phyloP scores from a whole-genome alignment of 2,329 filamentous ascomycete genomes.

The Ilyonectria robusta region DNA sequence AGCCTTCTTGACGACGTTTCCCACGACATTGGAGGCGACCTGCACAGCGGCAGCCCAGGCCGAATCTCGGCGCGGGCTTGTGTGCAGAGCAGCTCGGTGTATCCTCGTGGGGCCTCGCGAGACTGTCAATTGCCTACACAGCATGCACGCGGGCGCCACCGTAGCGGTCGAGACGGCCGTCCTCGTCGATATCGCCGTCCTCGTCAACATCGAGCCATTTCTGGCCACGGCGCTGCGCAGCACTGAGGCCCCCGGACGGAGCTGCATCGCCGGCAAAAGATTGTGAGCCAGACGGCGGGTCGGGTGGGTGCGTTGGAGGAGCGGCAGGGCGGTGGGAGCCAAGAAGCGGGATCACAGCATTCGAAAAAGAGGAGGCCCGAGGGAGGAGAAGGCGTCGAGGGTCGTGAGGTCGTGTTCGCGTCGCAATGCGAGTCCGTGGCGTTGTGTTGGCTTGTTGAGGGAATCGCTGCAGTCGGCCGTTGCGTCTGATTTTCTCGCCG shows the following conservation, averaged over 20 bases:
- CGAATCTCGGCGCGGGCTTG: constrained; percentile 65
- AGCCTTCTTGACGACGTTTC: constrained; percentile 74
- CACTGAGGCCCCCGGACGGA: constrained; percentile 67
- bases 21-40: constrained; percentile 79
- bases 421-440: constrained; percentile 14
- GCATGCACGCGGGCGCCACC: constrained; percentile 47
- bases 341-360: constrained; percentile 16
- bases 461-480: not conserved
- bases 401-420: constrained; percentile 4
- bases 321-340: constrained; percentile 9
- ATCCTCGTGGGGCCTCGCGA: constrained; percentile 53
- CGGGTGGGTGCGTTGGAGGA: constrained; percentile 10
- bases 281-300: constrained; percentile 24
- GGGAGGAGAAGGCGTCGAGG: not conserved
- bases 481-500: constrained; percentile 37
- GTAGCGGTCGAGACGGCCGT: constrained; percentile 20
- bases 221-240: constrained; percentile 58
- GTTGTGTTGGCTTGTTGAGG: constrained; percentile 18
- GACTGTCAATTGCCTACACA: constrained; percentile 50
- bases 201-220: constrained; percentile 44
- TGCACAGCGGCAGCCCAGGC: constrained; percentile 83
- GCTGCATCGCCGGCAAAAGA: constrained; percentile 61
- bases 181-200: constrained; percentile 27
- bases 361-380: not conserved
- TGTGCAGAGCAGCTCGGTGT: constrained; percentile 57